Conservation (phyloP, 2,329 filamentous ascomycete genomes). For the Trichophyton benhamiae region DNA sequence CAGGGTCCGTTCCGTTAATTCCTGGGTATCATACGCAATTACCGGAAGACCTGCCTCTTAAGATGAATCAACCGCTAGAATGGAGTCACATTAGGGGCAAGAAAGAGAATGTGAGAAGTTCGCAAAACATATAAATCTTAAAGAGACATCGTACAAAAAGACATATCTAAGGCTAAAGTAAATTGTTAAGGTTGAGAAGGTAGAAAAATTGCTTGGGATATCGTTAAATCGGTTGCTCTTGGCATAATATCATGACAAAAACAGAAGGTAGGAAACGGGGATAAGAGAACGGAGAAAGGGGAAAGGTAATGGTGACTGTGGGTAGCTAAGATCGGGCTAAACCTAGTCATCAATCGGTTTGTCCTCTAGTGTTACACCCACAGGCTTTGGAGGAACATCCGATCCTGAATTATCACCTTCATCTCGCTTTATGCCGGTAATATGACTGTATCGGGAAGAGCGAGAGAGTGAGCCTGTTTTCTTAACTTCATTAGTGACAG, state of each 20-base stretch:
- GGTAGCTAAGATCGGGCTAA: neutral
- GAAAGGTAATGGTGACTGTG: neutral
- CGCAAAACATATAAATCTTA: neutral
- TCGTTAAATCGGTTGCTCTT: conserved; percentile 2
- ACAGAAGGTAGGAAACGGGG: neutral
- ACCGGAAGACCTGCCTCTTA: too few species aligned
- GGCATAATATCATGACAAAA: conserved; percentile 4
- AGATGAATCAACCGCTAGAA: neutral
- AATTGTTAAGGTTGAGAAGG: too few species aligned
- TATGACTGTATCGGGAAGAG: conserved; percentile 39
- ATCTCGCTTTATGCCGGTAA: conserved; percentile 41
- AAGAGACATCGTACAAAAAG: neutral
- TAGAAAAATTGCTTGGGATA: neutral
- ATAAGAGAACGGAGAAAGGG: neutral
- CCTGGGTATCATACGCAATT: too few species aligned
- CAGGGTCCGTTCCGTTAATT: too few species aligned
- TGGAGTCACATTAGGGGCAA: neutral
- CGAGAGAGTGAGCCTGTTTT: conserved; percentile 55
- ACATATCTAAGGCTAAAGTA: neutral
- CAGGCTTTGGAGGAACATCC: conserved; percentile 17
- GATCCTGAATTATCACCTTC: conserved; percentile 27
- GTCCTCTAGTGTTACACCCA: conserved; percentile 58
- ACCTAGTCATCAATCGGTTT: conserved; percentile 62
- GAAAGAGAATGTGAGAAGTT: neutral
- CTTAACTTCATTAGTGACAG: conserved; percentile 32